phyloP scores from a whole-genome alignment of 2,329 filamentous ascomycete genomes.

The Talaromyces verruculosus region DNA sequence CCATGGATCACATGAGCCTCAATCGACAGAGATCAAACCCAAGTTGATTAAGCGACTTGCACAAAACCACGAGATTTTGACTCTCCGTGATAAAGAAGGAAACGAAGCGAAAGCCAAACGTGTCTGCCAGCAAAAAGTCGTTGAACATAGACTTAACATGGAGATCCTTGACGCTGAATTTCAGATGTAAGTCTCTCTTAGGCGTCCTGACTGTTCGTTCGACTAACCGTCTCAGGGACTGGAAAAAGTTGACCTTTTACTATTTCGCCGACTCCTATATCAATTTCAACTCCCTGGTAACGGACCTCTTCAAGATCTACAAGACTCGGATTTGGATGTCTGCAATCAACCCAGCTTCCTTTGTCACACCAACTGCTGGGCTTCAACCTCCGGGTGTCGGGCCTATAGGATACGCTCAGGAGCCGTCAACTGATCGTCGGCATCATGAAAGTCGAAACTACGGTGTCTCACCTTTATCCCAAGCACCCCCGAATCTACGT shows the following conservation, averaged over 20 bases:
- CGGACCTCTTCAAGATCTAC: constrained; percentile 98
- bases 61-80: constrained; percentile 84
- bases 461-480: constrained; percentile 27
- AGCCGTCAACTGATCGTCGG: constrained; percentile 41
- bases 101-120: constrained; percentile 97
- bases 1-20: constrained; percentile 70
- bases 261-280: constrained; percentile 98
- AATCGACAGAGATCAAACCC: constrained; percentile 76
- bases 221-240: constrained; percentile 65
- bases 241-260: constrained; percentile 98
- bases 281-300: constrained; percentile 97
- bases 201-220: background rate
- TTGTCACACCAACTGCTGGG: constrained; percentile 74
- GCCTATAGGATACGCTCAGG: constrained; percentile 58
- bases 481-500: constrained; percentile 20
- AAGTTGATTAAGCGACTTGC: constrained; percentile 96
- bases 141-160: constrained; percentile 93
- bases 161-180: constrained; percentile 98
- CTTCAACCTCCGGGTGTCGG: constrained; percentile 69
- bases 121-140: constrained; percentile 93
- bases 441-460: constrained; percentile 39
- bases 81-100: constrained; percentile 90
- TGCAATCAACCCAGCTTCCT: constrained; percentile 95
- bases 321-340: constrained; percentile 99
- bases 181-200: constrained; percentile 73